Base-by-base conservation (phyloP, 495 filamentous ascomycete genomes). In the Jackrogersella minutella region DNA sequence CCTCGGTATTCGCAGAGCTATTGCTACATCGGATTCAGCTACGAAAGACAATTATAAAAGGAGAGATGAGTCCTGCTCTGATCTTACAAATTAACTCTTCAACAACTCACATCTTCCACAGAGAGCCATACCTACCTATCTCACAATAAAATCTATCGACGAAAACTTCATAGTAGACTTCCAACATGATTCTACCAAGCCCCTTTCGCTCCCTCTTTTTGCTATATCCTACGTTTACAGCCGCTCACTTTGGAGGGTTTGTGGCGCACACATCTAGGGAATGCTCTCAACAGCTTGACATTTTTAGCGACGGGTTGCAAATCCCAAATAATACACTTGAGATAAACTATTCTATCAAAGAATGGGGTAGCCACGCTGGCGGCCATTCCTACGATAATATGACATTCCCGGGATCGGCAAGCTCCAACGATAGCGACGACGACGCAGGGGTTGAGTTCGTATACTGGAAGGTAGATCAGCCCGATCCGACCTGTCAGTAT, bases 341-440 rank as follows among this genome's bases (percentile, higher is more conserved):
- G 1, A 62, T 64, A 22, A 30, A 62, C 31, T 46, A 40, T 16
- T 50, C 66, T 0, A 21, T 69, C 24, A 69, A 14, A 33, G 66
- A 69, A 0, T 33, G 56, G 57, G 9, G 16, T n/a, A 28, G 16
- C 17, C 50, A 58, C 19, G 51, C 57, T 10, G 66, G 31, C 8
- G 66, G 66, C 10, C 56, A 33, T 19, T 46, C 24, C 33, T 69
- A 65, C 39, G 61, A 69, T 16, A 69, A 69, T 19, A 10, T 69
- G 44, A 69, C 66, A 5, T 65, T 69, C 41, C 62, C 66, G 5
- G 51, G 44, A 14, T 43, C 61, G 51, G 40, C 14, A 16, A 36
- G 43, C 9, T 57, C 66, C 3, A 52, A 51, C 30, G 31, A 66
- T 17, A 37, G 17, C 5, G 34, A 49, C 2, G 36, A 54, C 2